phyloP scores from a whole-genome alignment of 192 early-diverging fungal genomes.

The Diversispora eburnea region DNA sequence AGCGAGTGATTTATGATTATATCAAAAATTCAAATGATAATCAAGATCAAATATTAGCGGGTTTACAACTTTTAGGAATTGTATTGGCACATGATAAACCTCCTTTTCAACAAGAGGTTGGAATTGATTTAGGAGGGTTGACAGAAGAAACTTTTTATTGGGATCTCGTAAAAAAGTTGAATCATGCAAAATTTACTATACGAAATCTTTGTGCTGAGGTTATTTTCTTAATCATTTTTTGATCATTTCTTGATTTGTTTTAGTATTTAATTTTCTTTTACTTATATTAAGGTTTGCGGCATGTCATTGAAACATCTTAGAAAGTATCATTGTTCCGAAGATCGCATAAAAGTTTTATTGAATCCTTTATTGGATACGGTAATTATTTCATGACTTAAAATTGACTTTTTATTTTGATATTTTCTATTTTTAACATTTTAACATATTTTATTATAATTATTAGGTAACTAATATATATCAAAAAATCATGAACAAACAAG shows the following conservation, averaged over 20 bases:
- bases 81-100: constrained; percentile 52
- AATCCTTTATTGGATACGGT: constrained; percentile 9
- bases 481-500: neutral
- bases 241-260: neutral
- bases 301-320: neutral
- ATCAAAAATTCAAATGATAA: constrained; percentile 40
- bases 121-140: constrained; percentile 37
- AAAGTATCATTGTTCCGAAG: constrained; percentile 14
- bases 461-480: neutral
- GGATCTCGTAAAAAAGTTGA: constrained; percentile 43
- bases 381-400: neutral
- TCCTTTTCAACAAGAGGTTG: constrained; percentile 42
- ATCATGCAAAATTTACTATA: constrained; percentile 35
- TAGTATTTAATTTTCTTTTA: neutral
- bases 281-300: constrained; percentile 5
- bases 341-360: neutral
- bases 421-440: neutral
- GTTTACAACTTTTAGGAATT: constrained; percentile 56
- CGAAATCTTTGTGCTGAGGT: constrained; percentile 58
- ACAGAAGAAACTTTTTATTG: constrained; percentile 42
- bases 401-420: neutral
- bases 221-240: neutral
- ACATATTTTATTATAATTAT: neutral
- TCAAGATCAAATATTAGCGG: constrained; percentile 46
- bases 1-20: constrained; percentile 47